Evolutionary conservation across 179 eudicot species (phyloP), one percentile per base, ranked within the genome.

Genomic region (Spinacia oleracea): DNA sequence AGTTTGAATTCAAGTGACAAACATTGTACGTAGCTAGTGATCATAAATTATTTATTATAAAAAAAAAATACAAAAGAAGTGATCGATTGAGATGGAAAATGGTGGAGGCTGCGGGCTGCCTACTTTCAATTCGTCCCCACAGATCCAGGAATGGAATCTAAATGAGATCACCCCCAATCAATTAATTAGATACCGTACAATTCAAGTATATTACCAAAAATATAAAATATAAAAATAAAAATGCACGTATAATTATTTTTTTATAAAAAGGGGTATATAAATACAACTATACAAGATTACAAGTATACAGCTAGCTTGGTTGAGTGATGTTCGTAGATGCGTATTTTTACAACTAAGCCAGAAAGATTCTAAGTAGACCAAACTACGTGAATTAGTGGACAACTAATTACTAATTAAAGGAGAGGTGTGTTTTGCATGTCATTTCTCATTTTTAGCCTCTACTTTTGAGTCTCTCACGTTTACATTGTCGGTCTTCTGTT

Each of bases 341-440:
- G 60, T 31, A 12, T 40, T 50, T 51, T 32, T 65, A 81, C 77
- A 72, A 65, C 20, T 77, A 29, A 70, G n/a, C n/a, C 48, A 25
- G 46, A 77, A 59, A 77, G 76, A 69, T 35, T 38, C 51, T 68
- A 63, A 51, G 62, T 63, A 82, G 72, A 68, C 66, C 66, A 78
- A 50, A 69, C 60, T 72, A 77, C 81, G 78, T 65, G 78, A 72
- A 73, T 72, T 38, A 65, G 59, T 27, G 18, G 59, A 40, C 32
- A 34, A 55, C 10, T 48, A 69, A 66, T n/a, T 18, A 58, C 29
- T 20, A 12, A 32, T 53, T 53, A 20, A 35, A 46, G 31, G 27
- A 53, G 27, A 53, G 68, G 75, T 62, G 70, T 76, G 77, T 53
- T 51, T 72, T 55, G 72, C 80, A 76, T 81, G 66, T 70, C 74